Percentiles rank a stretch among this genome's conserved stretches.
Conservation (phyloP, 495 filamentous ascomycete genomes). For the Penicillium turbatum region DNA sequence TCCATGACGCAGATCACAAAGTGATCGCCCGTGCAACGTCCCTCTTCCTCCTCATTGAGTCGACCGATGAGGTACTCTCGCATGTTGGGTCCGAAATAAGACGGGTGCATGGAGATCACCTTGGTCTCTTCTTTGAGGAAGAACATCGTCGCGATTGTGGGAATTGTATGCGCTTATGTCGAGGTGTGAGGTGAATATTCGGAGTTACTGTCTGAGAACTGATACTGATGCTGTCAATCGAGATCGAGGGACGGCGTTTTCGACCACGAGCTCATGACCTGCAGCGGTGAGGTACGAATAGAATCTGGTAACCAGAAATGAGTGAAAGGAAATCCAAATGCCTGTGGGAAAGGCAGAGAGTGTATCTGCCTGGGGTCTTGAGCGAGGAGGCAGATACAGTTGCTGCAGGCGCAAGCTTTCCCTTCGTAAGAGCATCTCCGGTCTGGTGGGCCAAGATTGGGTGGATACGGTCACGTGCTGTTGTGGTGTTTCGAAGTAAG, state of each 20-base stretch:
- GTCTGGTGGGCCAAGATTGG: constrained; percentile 9
- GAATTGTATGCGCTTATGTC: neutral
- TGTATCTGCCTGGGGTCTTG: constrained; percentile 12
- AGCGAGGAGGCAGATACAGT: constrained; percentile 14
- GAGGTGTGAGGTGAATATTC: neutral
- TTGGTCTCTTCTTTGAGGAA: constrained; percentile 96
- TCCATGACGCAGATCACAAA: constrained; percentile 97
- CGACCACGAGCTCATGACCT: constrained; percentile 23
- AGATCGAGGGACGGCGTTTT: constrained; percentile 12
- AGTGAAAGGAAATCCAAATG: constrained; percentile 1
- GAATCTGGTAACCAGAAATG: neutral
- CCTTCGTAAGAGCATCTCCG: constrained; percentile 8
- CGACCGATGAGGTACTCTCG: constrained; percentile 80
- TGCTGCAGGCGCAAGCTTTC: constrained; percentile 12
- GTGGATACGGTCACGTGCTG: constrained; percentile 5
- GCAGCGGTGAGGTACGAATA: constrained; percentile 2
- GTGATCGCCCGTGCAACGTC: constrained; percentile 85
- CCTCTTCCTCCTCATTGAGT: constrained; percentile 87
- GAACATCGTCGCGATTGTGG: constrained; percentile 61
- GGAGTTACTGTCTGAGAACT: neutral
- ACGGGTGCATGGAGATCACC: constrained; percentile 88
- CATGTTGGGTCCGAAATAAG: constrained; percentile 90
- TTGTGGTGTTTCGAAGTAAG: neutral
- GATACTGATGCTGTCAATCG: constrained; percentile 11
- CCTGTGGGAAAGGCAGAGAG: constrained; percentile 2